phyloP scores from a whole-genome alignment of 306 rosid species.

The Fagus sylvatica region DNA sequence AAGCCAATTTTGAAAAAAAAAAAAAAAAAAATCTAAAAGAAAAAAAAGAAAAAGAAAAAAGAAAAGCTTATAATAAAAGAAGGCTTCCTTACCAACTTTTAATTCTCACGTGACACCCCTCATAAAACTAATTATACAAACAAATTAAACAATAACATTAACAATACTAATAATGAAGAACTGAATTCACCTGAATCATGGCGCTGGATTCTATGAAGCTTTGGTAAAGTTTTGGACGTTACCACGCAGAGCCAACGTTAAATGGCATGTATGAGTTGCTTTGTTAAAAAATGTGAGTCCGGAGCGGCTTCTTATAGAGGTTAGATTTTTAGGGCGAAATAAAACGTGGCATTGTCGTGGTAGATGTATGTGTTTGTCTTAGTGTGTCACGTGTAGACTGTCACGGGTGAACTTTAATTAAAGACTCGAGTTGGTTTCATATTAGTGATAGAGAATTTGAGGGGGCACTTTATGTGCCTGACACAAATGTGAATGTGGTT shows the following conservation, averaged over 20 bases:
- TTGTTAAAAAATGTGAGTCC: slow-evolving; percentile 11
- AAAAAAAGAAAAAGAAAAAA: too few relatives aligned
- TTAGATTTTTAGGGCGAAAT: background rate
- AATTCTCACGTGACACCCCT: slow-evolving; percentile 10
- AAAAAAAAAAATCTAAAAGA: too few relatives aligned
- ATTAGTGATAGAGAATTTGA: slow-evolving; percentile 20
- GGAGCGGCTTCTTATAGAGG: slow-evolving; percentile 32
- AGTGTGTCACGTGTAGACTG: slow-evolving; percentile 53
- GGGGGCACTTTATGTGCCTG: slow-evolving; percentile 25
- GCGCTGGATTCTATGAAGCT: background rate
- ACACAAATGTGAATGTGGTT: slow-evolving; percentile 27
- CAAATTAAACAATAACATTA: background rate
- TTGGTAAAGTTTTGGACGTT: background rate
- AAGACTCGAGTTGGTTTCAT: background rate
- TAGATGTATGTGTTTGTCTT: slow-evolving; percentile 42
- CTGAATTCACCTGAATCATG: slow-evolving; percentile 34
- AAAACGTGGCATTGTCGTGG: slow-evolving; percentile 8
- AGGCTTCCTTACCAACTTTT: background rate
- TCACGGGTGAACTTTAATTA: slow-evolving; percentile 31
- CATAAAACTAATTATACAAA: background rate
- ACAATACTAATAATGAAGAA: background rate
- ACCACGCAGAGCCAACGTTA: slow-evolving; percentile 12
- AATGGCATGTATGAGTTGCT: slow-evolving; percentile 2
- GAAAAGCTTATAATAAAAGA: background rate
- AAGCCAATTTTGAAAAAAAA: background rate